Percentiles rank a stretch among this genome's conserved stretches.
Conservation (phyloP, 2,329 filamentous ascomycete species). For the Aspergillus flavus region DNA sequence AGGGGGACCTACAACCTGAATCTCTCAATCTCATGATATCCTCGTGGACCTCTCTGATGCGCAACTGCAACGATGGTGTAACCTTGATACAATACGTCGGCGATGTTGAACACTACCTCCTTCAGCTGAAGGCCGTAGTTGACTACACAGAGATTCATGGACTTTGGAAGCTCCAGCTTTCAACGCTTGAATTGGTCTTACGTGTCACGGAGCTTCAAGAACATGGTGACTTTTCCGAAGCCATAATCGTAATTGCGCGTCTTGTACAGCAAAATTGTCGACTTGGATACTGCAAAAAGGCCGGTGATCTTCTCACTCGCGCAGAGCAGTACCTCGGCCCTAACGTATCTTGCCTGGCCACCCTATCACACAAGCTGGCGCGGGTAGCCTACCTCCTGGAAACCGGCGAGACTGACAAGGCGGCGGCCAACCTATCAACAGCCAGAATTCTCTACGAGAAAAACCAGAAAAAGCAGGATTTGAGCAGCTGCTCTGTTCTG, state of each 20-base stretch:
- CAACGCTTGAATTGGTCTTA: constrained; percentile 53
- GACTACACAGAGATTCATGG: constrained; percentile 63
- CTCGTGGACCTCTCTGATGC: constrained; percentile 45
- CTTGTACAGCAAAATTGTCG: constrained; percentile 60
- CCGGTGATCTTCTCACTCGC: constrained; percentile 59
- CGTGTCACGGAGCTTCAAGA: constrained; percentile 52
- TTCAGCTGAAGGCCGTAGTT: constrained; percentile 56
- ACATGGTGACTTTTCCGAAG: constrained; percentile 37
- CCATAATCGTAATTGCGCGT: constrained; percentile 47
- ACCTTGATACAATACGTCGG: constrained; percentile 52
- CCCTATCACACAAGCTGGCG: constrained; percentile 66
- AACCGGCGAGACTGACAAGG: constrained; percentile 67
- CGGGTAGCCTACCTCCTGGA: constrained; percentile 74
- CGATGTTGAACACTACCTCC: constrained; percentile 51
- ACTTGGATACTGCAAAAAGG: constrained; percentile 63
- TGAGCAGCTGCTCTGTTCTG: constrained; percentile 38
- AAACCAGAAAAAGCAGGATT: constrained; percentile 31
- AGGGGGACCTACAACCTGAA: constrained; percentile 31
- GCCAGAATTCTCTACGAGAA: constrained; percentile 37
- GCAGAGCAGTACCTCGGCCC: constrained; percentile 54
- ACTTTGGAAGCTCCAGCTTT: constrained; percentile 52
- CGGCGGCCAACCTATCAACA: constrained; percentile 38
- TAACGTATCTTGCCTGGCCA: constrained; percentile 48
- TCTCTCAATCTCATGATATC: constrained; percentile 34
- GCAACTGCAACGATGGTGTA: constrained; percentile 46